A percentile compares a stretch with the other conserved stretches of the same genome.
Conservation (phyloP, 2,329 filamentous ascomycete species). For the Pseudohalonectria lignicola region DNA sequence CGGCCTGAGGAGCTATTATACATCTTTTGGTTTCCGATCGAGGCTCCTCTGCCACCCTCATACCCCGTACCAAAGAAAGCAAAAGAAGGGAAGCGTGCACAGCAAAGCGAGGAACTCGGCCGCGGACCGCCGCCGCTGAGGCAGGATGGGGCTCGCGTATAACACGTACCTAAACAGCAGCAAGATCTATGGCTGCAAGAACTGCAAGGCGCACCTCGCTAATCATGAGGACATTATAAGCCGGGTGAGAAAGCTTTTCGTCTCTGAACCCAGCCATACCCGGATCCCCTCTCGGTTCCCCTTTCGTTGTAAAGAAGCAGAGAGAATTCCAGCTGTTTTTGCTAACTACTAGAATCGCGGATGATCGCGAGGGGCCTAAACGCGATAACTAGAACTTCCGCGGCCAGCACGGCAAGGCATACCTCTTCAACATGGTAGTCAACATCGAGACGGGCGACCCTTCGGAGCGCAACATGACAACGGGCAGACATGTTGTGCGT, state of each 20-base stretch:
- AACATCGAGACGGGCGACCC: constrained; percentile 77
- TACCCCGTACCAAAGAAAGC: too few species aligned
- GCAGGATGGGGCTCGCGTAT: constrained; percentile 75
- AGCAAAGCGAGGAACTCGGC: too few species aligned
- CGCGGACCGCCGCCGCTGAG: too few species aligned
- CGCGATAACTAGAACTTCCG: constrained; percentile 99
- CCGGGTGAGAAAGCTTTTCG: constrained; percentile 50
- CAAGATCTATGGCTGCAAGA: constrained; percentile 88
- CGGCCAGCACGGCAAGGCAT: constrained; percentile 95
- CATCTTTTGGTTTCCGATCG: too few species aligned
- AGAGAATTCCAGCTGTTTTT: too few species aligned
- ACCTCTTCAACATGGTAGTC: constrained; percentile 89
- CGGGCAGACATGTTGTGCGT: constrained; percentile 83
- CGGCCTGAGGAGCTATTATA: too few species aligned
- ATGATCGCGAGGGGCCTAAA: too few species aligned
- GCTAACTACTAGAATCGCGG: too few species aligned
- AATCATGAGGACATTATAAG: constrained; percentile 96
- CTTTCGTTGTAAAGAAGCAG: constrained; percentile 3
- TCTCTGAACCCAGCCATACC: too few species aligned
- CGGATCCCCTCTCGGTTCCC: too few species aligned
- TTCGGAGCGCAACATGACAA: constrained; percentile 97
- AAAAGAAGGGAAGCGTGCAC: too few species aligned
- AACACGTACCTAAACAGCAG: constrained; percentile 81
- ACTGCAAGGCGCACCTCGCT: constrained; percentile 89
- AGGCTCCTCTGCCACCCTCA: too few species aligned